Percentiles rank a stretch among this genome's conserved stretches.
Evolutionary conservation across 768 basidiomycete species (phyloP).

Genomic region (Pleurotus salmoneostramineus): DNA sequence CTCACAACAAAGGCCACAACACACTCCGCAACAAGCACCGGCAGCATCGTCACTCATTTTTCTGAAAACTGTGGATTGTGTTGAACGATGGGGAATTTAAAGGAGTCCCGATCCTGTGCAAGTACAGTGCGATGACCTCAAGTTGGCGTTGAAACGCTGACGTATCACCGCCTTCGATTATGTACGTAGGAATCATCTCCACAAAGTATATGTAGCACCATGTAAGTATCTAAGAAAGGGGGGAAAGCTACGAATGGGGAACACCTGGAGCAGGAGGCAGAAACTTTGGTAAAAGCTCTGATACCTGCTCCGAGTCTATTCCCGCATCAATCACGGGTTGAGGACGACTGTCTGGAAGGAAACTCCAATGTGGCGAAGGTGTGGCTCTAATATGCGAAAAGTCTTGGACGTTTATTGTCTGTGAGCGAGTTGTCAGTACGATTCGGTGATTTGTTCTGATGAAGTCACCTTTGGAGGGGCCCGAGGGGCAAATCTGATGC

Average conservation of each 20-base stretch:
- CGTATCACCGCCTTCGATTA: too few species aligned
- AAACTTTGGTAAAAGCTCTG: background rate
- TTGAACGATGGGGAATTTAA: too few species aligned
- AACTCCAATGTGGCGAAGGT: constrained; percentile 76
- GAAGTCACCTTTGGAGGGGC: too few species aligned
- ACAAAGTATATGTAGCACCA: too few species aligned
- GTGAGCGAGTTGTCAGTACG: constrained; percentile 18
- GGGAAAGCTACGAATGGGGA: too few species aligned
- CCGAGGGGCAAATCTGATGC: constrained; percentile 62
- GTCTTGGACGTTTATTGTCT: constrained; percentile 62
- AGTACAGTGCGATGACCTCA: too few species aligned
- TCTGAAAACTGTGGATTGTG: too few species aligned
- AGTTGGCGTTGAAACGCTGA: too few species aligned
- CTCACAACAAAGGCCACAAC: constrained; percentile 25
- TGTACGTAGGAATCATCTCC: too few species aligned
- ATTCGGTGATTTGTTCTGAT: background rate
- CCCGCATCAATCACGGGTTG: background rate
- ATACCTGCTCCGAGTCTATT: background rate
- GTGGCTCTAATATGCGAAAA: constrained; percentile 80
- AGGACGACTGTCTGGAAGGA: constrained; percentile 16
- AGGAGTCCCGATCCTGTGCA: too few species aligned
- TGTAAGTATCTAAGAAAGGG: too few species aligned
- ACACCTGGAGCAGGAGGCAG: background rate
- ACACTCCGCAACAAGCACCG: constrained; percentile 13
- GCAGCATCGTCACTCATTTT: constrained; percentile 11